phyloP scores from a whole-genome alignment of 345 rosid species.

The Toxicodendron radicans region DNA sequence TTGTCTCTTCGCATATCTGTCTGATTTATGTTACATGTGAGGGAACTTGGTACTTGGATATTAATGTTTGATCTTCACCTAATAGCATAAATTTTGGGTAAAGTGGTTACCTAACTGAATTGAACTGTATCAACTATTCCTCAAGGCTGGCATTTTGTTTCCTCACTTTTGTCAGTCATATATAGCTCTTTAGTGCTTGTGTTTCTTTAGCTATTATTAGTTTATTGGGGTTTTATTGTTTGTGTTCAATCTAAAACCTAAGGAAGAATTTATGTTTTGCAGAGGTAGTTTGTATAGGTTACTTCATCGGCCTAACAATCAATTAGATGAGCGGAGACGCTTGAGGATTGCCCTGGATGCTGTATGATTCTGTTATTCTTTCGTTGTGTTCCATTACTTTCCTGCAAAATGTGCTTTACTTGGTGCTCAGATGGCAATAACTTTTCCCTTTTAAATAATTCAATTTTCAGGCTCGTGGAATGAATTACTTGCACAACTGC shows the following conservation, averaged over 20 bases:
- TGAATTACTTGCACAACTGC: constrained; percentile 95
- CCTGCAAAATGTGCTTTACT: constrained; percentile 5
- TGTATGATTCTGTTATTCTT: constrained; percentile 45
- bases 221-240: constrained; percentile 3
- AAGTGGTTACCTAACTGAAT: too few species aligned
- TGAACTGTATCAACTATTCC: too few species aligned
- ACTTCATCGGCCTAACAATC: constrained; percentile 89
- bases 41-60: too few species aligned
- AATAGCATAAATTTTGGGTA: too few species aligned
- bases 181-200: background rate
- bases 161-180: too few species aligned
- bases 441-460: constrained; percentile 25
- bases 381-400: constrained; percentile 4
- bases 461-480: constrained; percentile 85
- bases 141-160: too few species aligned
- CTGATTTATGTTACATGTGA: too few species aligned
- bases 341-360: constrained; percentile 96
- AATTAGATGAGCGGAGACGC: constrained; percentile 87
- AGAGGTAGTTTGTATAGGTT: constrained; percentile 97
- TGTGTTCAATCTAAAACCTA: constrained; percentile 9
- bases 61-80: too few species aligned
- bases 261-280: constrained; percentile 35
- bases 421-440: constrained; percentile 18
- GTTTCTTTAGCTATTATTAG: background rate
- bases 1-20: too few species aligned